These are phyloP conservation scores for Globisporangium yorkense DNA, from an alignment of 352 stramenopile genomes.

Conservation along the genomic window DNA sequence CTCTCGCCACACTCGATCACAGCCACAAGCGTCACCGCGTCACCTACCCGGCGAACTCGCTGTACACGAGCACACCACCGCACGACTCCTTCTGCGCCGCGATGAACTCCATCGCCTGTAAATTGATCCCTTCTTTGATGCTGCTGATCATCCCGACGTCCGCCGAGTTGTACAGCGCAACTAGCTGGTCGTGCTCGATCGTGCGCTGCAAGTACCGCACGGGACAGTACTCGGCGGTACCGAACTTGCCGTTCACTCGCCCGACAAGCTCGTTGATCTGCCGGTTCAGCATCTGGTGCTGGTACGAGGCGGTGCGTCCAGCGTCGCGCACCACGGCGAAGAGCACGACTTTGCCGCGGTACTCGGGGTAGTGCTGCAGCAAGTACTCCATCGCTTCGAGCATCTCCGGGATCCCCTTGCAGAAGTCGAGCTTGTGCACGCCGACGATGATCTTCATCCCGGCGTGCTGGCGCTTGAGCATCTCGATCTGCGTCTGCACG, in stretches of 20 bases:
- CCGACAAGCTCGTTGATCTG: slow-evolving; percentile 89
- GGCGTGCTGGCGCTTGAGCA: slow-evolving; percentile 49
- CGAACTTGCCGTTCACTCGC: slow-evolving; percentile 83
- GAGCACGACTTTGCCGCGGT: slow-evolving; percentile 91
- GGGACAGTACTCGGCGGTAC: slow-evolving; percentile 84
- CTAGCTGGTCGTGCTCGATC: slow-evolving; percentile 83
- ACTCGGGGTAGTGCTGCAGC: slow-evolving; percentile 86
- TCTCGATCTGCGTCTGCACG: slow-evolving; percentile 44
- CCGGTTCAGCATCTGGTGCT: slow-evolving; percentile 79
- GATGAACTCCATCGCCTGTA: slow-evolving; percentile 91
- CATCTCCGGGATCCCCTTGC: slow-evolving; percentile 87
- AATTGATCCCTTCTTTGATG: slow-evolving; percentile 89
- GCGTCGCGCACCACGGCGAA: slow-evolving; percentile 90
- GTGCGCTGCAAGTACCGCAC: slow-evolving; percentile 86
- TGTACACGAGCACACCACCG: slow-evolving; percentile 87
- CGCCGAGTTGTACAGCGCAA: slow-evolving; percentile 85
- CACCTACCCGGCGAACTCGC: slow-evolving; percentile 80
- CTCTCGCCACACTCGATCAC: background rate
- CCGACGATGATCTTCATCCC: slow-evolving; percentile 74
- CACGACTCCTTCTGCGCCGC: slow-evolving; percentile 73
- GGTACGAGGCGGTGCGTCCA: slow-evolving; percentile 52
- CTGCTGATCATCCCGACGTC: slow-evolving; percentile 87
- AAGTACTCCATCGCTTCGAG: slow-evolving; percentile 88
- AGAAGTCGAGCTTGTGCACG: slow-evolving; percentile 77
- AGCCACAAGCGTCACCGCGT: background rate